phyloP scores from a whole-genome alignment of 1,284 basidiomycete species.

The Ustilago esculenta region DNA sequence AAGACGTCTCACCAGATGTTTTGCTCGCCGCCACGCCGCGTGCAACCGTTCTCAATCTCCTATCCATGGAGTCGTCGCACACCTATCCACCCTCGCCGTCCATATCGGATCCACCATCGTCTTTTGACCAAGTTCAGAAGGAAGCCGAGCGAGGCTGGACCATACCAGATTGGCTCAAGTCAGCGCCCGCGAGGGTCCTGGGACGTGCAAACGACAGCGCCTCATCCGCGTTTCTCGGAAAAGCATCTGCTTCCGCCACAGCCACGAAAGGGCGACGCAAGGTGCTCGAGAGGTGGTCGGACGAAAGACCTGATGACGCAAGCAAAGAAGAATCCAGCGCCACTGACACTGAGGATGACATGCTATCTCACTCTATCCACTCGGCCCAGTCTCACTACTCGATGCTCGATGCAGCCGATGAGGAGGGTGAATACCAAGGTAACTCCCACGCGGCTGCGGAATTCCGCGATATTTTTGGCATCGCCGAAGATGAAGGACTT shows the following conservation, averaged over 20 bases:
- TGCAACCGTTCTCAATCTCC: constrained; percentile 27
- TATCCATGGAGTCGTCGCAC: constrained; percentile 34
- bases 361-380: constrained; percentile 25
- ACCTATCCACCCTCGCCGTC: constrained; percentile 49
- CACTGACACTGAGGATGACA: constrained; percentile 33
- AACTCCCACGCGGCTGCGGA: constrained; percentile 17
- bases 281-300: constrained; percentile 44
- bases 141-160: constrained; percentile 50
- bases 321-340: constrained; percentile 24
- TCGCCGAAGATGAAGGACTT: constrained; percentile 45
- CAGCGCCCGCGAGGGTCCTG: constrained; percentile 31
- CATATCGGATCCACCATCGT: constrained; percentile 19
- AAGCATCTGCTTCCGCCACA: neutral
- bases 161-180: constrained; percentile 43
- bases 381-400: constrained; percentile 42
- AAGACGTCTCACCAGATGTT: constrained; percentile 15
- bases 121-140: constrained; percentile 36
- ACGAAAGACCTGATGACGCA: constrained; percentile 15
- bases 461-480: constrained; percentile 46
- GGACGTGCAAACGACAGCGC: constrained; percentile 15
- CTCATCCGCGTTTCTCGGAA: neutral
- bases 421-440: constrained; percentile 8
- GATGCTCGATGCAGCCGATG: constrained; percentile 35
- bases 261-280: constrained; percentile 15
- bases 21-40: constrained; percentile 34